Evolutionary conservation across 2,329 filamentous ascomycete genomes (phyloP), one percentile per base, ranked within the genome.

Genomic region (Phialemonium atrogriseum): DNA sequence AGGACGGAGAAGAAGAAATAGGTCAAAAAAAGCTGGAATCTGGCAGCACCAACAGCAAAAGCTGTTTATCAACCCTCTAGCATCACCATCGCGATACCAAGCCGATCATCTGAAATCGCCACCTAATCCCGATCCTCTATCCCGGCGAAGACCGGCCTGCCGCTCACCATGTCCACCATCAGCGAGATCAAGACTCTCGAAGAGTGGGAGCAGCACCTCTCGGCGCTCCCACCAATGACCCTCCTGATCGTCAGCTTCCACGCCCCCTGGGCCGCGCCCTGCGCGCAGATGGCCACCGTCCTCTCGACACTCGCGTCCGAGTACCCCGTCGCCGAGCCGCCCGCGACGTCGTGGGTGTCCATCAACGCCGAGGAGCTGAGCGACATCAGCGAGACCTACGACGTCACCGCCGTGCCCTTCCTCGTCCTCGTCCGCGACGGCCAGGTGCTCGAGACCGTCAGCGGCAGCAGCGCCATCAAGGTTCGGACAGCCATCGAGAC

Each of bases 241-340:
- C 75, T 95, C 38, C 70, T 89, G 41, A 70, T 95, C 51, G 76
- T 94, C 52, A 95, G 88, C 56, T 98, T 98, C 69, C 84, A 96
- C 58, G 87, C 91, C 13, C 84, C 88, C 44, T 98, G 91, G 91
- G 91, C 91, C 18, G 87, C 87, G 37, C 91, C 91, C 27, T 96
- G 91, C 68, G 79, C 84, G 41, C 87, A 95, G 62, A 96, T 96
- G 88, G 77, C 75, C 45, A 83, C 79, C 30, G 83, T 96, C 46
- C 76, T 98, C 43, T 70, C 75, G 51, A 82, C 86, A 14, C 83
- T 98, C 43, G 88, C 89, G 43, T 77, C 78, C 50, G 86, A 88
- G 55, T 94, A 94, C 62, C 77, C 85, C 39, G 68, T 73, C 48
- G 68, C 73, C 43, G 64, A 70, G 42, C 77, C 82, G 24, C 68